Evolutionary conservation across 2,329 filamentous ascomycete genomes (phyloP).

Genomic region (Ascochyta koolunga): DNA sequence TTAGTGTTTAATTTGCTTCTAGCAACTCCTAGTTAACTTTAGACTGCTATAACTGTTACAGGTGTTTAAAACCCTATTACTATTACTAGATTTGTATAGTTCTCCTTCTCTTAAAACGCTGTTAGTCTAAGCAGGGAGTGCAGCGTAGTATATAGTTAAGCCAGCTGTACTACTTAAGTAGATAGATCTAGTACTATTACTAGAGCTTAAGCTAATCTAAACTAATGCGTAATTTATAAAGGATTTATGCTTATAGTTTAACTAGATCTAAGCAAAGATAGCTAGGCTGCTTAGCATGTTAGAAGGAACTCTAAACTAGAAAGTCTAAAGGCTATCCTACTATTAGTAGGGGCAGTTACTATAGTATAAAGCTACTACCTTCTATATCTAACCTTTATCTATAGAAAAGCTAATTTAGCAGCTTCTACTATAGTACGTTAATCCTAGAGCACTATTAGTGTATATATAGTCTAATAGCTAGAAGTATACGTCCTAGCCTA

Average conservation of each 20-base stretch:
- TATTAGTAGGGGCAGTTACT: conserved; percentile 52
- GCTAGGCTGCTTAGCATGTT: no score
- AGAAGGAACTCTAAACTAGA: conserved; percentile 51
- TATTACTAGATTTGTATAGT: no score
- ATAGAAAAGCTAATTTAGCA: conserved; percentile 52
- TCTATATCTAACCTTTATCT: conserved; percentile 51
- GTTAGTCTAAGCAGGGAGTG: neutral
- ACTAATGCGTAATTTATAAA: conserved; percentile 54
- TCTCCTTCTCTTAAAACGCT: neutral
- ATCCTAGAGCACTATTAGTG: no score
- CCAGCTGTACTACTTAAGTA: no score
- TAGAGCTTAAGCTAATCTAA: conserved; percentile 38
- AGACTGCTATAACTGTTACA: no score
- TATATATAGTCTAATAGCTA: no score
- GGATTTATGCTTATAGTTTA: conserved; percentile 54
- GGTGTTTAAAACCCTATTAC: no score
- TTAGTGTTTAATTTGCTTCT: conserved; percentile 4
- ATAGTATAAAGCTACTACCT: conserved; percentile 51
- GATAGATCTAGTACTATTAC: conserved; percentile 7
- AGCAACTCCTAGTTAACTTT: conserved; percentile 2
- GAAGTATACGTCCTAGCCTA: conserved; percentile 21
- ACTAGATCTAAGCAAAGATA: no score
- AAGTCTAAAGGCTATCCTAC: conserved; percentile 46
- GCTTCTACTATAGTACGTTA: no score
- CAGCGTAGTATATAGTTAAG: neutral